These are phyloP conservation scores for Hibiscus trionum DNA, from an alignment of 345 rosid genomes.

Conservation along the genomic window DNA sequence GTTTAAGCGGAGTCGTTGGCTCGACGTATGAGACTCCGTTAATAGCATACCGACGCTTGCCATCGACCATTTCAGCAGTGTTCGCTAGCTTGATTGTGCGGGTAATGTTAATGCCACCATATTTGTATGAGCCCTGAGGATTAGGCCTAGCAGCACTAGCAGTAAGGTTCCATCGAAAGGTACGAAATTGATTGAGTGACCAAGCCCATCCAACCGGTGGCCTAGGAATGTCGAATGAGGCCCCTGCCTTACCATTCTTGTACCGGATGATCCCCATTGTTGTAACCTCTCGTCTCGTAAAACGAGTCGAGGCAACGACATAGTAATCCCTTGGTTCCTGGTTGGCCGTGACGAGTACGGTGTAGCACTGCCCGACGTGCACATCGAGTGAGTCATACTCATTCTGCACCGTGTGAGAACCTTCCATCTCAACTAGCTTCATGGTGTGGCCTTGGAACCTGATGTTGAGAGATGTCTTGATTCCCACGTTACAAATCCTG, in stretches of 20 bases:
- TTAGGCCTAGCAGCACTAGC: slow-evolving; percentile 32
- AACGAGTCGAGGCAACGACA: too few species aligned
- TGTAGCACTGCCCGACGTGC: too few species aligned
- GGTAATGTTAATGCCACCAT: slow-evolving; percentile 57
- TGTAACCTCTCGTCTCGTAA: too few species aligned
- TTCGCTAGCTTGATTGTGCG: slow-evolving; percentile 59
- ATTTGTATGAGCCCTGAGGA: slow-evolving; percentile 57
- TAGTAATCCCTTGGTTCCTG: too few species aligned
- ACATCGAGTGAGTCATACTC: too few species aligned
- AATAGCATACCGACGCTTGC: slow-evolving; percentile 53
- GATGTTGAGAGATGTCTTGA: too few species aligned
- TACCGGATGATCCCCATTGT: slow-evolving; percentile 30
- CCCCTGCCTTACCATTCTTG: slow-evolving; percentile 25
- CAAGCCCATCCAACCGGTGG: slow-evolving; percentile 49
- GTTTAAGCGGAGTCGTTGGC: slow-evolving; percentile 48
- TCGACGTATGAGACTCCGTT: slow-evolving; percentile 59
- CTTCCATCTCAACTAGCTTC: too few species aligned
- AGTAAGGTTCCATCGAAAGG: slow-evolving; percentile 71
- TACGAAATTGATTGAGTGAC: slow-evolving; percentile 73
- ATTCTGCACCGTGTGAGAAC: too few species aligned
- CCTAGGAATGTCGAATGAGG: slow-evolving; percentile 37
- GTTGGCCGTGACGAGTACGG: too few species aligned
- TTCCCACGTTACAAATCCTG: too few species aligned
- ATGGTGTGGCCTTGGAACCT: too few species aligned
- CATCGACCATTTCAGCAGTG: slow-evolving; percentile 25